Evolutionary conservation across 495 filamentous ascomycete species (phyloP), one percentile per base, ranked within the genome.

Genomic region (Lophiostoma macrostomum): DNA sequence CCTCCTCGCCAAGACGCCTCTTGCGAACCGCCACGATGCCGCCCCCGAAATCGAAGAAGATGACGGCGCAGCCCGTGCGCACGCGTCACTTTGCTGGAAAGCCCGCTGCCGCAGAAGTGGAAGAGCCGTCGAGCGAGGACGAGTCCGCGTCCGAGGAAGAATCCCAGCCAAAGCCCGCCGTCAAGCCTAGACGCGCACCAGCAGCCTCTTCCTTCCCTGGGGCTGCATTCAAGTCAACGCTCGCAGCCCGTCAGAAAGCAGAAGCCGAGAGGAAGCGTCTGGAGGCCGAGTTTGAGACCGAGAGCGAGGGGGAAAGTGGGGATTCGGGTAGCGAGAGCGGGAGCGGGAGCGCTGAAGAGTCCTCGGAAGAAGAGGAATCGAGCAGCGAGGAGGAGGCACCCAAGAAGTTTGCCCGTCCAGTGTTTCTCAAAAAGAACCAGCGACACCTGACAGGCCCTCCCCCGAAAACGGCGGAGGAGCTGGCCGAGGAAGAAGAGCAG

Each of bases 41-140:
- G 59, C 78, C 83, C 28, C 27, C 47, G 19, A 36, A 19, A 4
- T 2, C 55, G 8, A 91, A 90, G 72, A 84, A 87, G 54, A 96
- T 98, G 91, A 96, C 91, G 61, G 89, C 89, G 35, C 96, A 98
- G 67, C 90, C 88, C 3, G 69, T 85, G 53, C 83, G 83, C 61
- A 77, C 88, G 8, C 85, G 94, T 20, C 87, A 96, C 67, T 82
- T 90, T 34, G 84, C 90, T 27, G 91, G 91, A 57, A 97, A 96
- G 72, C 71, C 86, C 20, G 69, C 84, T 36, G 83, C 78, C 7
- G 31, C 53, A 4, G 82, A 84, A 64, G 84, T 42, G 27, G 81
- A 83, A 61, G 81, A 84, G 60, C 84, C 41, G 18, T 81, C 83
- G 58, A 90, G 85, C 35, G 72, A 75, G 1, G 77, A 79, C 31